Base-by-base conservation (phyloP, 2,329 filamentous ascomycete genomes). In the Nemania diffusa region DNA sequence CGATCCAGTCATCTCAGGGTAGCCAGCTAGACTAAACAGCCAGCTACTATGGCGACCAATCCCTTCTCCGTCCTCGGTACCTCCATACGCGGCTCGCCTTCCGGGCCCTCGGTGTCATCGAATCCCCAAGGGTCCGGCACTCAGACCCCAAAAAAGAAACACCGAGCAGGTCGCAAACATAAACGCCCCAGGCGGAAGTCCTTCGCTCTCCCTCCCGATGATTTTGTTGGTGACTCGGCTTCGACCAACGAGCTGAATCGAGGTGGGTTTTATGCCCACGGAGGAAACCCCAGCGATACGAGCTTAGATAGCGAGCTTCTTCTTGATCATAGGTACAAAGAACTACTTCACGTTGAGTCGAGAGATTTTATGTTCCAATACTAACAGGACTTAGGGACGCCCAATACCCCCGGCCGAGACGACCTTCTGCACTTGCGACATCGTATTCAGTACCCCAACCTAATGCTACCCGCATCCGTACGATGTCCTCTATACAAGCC, bases 301-400 rank as follows among this genome's bases (percentile, higher is more conserved):
- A 98, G 95, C 78, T 83, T 98, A 70, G 95, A 97, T 72, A 97
- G 94, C 78, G 91, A 97, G 77, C 90, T 88, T 7, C 82, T 98
- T 72, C 83, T 98, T 20, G 95, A 98, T 79, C 95, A 98, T 79
- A 88, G 93, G 74, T 74, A 67, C 13, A 40, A 4, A 55, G 8
- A 24, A 29, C 48, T n/a, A 69, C 20, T 17, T 8, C 34, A 34
- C 24, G 2, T 15, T 15, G n/a, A 32, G 2, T 5, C 5, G 6
- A 34, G 8, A 48, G 20, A 5, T 22, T 5, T 48, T 24, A 20
- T 24, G 24, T 53, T 11, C 9, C 26, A 6, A 5, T n/a, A 15
- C 51, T 61, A 27, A 64, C 42, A 32, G 42, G 20, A 57, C 9
- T 9, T 34, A 76, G 70, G 58, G 68, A 72, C 64, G 60, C 77